Evolutionary conservation across 2,329 filamentous ascomycete species (phyloP).

Genomic region (Chalara sp.): DNA sequence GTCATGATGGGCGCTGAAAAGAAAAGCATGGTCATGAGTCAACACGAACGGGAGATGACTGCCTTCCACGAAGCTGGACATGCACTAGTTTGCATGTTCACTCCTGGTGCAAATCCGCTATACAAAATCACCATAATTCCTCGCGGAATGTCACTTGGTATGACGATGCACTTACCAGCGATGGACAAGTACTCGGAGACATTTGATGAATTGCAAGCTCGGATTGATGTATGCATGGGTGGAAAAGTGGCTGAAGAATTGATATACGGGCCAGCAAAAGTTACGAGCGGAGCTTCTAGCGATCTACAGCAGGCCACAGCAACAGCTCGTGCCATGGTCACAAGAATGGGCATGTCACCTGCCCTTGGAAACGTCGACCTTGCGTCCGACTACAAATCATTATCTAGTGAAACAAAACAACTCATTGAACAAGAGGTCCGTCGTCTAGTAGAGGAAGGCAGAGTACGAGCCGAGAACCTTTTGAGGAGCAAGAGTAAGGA

Average conservation of each 20-base stretch:
- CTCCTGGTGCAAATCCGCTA: conserved; percentile 63
- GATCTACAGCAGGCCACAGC: conserved; percentile 80
- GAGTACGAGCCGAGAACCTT: conserved; percentile 64
- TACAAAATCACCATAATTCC: conserved; percentile 98
- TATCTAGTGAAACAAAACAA: conserved; percentile 81
- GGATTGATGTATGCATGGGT: conserved; percentile 75
- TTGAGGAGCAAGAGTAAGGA: conserved; percentile 72
- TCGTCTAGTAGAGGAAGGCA: conserved; percentile 73
- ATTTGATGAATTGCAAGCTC: conserved; percentile 75
- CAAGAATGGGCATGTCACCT: conserved; percentile 81
- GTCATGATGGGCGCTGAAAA: conserved; percentile 95
- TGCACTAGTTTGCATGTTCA: conserved; percentile 81
- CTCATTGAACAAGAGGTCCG: conserved; percentile 86
- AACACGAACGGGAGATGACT: conserved; percentile 93
- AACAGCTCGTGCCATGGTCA: conserved; percentile 82
- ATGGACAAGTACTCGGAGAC: conserved; percentile 88
- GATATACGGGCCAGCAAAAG: conserved; percentile 82
- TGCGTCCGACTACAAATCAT: conserved; percentile 66
- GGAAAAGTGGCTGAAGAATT: conserved; percentile 89
- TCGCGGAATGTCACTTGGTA: conserved; percentile 76
- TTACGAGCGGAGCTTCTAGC: conserved; percentile 79
- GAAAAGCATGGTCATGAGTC: conserved; percentile 80
- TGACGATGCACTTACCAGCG: conserved; percentile 82
- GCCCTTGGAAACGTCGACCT: conserved; percentile 88
- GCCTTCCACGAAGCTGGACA: conserved; percentile 96